Evolutionary conservation across 2,329 filamentous ascomycete species (phyloP), one percentile per base, ranked within the genome.

Genomic region (Pleoardoris graminearum): DNA sequence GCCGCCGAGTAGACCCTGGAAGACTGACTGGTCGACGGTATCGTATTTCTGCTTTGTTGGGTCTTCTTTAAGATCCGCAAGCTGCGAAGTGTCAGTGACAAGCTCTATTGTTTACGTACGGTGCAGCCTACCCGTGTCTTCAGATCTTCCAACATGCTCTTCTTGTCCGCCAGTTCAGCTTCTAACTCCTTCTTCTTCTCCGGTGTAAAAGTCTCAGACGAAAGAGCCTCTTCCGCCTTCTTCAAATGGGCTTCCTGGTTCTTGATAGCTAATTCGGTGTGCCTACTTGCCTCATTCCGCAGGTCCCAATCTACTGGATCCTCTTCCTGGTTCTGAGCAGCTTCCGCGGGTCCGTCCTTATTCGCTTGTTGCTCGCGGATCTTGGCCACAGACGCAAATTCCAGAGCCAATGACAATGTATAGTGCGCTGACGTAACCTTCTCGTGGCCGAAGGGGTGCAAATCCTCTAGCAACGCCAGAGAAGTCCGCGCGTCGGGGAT

Each of bases 371-470:
- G 80, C 14, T 82, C 82, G 11, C 79, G 75, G 1, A 83, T 80
- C 16, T 79, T 81, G 5, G 86, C 89, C 39, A 94, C 85, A 0
- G 91, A 94, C 3, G 90, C 90, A 63, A 97, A 97, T 70, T 99
- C 94, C 23, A 99, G 82, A 0, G 94, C 94, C 14, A 99, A 83
- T 0, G 93, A 96, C 22, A 99, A 86, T 76, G 97, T 97, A 79
- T 89, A 99, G 77, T 99, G 91, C 14, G 90, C 93, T 77, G 99
- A 94, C 36, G 94, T 93, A 51, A 97, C 83, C 46, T 95, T 82
- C 63, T 91, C 89, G 12, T 90, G 91, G 57, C 95, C 90, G 44
- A 87, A 81, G 0, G 90, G 82, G 69, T 90, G 91, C 2, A 97
- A 81, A 45, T 88, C 82, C 62, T 89, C 77, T 75, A 95, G 95